These are phyloP conservation scores for Boletus austroedulis DNA, from an alignment of 1,284 basidiomycete species.

Conservation along the genomic window DNA sequence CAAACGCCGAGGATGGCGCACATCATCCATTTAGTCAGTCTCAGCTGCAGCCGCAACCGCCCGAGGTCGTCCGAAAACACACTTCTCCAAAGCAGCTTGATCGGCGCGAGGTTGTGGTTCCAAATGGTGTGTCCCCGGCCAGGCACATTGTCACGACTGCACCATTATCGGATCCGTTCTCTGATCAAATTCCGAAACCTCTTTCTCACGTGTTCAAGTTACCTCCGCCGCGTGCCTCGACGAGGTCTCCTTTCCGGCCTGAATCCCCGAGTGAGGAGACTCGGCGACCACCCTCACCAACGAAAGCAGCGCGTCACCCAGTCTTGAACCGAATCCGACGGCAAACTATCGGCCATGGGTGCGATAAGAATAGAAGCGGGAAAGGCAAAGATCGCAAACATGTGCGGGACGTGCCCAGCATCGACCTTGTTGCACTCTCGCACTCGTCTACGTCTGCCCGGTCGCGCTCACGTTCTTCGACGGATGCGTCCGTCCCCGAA, in stretches of 20 bases:
- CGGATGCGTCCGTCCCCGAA: not conserved
- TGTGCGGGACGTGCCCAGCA: constrained; percentile 16
- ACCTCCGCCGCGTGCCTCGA: constrained; percentile 24
- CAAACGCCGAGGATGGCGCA: not conserved
- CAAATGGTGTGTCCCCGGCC: not conserved
- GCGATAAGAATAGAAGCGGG: not conserved
- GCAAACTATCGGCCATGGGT: constrained; percentile 11
- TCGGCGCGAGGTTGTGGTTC: not conserved
- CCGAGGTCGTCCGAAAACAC: not conserved
- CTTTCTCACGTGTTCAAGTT: constrained; percentile 7
- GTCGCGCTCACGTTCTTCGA: constrained; percentile 17
- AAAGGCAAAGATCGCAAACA: not conserved
- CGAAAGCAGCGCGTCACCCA: constrained; percentile 12
- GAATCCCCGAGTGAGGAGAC: not conserved
- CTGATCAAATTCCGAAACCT: not conserved
- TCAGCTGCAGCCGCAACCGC: not conserved
- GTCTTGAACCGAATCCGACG: constrained; percentile 14
- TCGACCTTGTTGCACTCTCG: constrained; percentile 24
- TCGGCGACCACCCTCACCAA: not conserved
- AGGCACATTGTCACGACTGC: constrained; percentile 1
- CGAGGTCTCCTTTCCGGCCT: constrained; percentile 22
- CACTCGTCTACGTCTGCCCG: constrained; percentile 17
- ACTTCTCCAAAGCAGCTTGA: not conserved
- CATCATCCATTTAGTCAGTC: constrained; percentile 29
- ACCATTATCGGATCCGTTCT: not conserved